phyloP scores from a whole-genome alignment of 2,329 filamentous ascomycete genomes.

The Aureobasidium mangrovei region DNA sequence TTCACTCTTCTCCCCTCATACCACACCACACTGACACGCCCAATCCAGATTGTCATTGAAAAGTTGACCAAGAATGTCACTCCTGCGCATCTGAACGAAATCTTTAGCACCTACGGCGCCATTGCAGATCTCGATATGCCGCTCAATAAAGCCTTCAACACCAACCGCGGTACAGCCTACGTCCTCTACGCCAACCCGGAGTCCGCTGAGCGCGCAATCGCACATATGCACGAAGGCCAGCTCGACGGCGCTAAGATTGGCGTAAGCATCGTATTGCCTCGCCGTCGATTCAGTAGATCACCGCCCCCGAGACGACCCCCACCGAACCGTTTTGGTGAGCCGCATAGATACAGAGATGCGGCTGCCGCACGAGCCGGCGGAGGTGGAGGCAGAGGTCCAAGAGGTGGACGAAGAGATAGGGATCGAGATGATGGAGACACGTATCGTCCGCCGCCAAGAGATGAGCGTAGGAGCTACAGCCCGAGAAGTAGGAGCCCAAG shows the following conservation, averaged over 20 bases:
- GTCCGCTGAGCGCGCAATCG: conserved; percentile 79
- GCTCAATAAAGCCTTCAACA: conserved; percentile 75
- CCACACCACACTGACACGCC: not conserved
- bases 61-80: conserved; percentile 93
- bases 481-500: conserved; percentile 17
- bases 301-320: conserved; percentile 62
- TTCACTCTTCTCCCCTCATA: not conserved
- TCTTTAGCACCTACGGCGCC: conserved; percentile 79
- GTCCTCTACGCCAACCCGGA: conserved; percentile 70
- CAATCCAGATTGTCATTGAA: conserved; percentile 79
- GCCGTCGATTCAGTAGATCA: conserved; percentile 70
- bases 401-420: conserved; percentile 29
- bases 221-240: conserved; percentile 97
- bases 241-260: conserved; percentile 74
- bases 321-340: conserved; percentile 41
- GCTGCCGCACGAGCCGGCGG: conserved; percentile 27
- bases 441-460: conserved; percentile 17
- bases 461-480: conserved; percentile 13
- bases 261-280: conserved; percentile 80
- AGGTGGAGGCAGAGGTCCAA: conserved; percentile 24
- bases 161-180: conserved; percentile 88
- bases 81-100: conserved; percentile 78
- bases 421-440: conserved; percentile 28
- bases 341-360: conserved; percentile 25
- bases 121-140: conserved; percentile 86